Conservation (phyloP, 805 yeast species). For the Suhomyces vadensis region DNA sequence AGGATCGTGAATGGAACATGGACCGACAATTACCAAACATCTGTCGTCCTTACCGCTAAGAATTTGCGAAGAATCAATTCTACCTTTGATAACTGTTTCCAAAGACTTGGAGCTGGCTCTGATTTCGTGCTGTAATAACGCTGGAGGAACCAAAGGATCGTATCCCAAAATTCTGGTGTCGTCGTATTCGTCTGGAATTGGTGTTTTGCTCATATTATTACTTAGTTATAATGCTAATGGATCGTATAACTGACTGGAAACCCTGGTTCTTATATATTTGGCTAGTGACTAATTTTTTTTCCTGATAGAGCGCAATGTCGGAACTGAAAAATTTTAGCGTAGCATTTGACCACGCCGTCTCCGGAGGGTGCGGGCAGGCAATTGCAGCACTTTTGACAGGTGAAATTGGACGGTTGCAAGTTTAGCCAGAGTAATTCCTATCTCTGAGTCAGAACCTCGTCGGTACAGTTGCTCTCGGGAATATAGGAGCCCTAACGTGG, state of each 20-base stretch:
- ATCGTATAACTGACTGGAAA: not conserved
- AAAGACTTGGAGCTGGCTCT: conserved; percentile 60
- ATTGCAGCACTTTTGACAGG: too few relatives aligned
- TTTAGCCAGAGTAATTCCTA: too few relatives aligned
- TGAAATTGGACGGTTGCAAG: too few relatives aligned
- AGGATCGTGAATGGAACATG: conserved; percentile 95
- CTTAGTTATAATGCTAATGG: not conserved
- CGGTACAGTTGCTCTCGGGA: too few relatives aligned
- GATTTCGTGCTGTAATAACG: conserved; percentile 80
- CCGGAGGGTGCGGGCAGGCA: too few relatives aligned
- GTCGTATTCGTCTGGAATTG: conserved; percentile 61
- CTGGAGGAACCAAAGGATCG: conserved; percentile 94
- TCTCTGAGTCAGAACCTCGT: too few relatives aligned
- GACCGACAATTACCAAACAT: conserved; percentile 86
- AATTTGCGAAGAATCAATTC: conserved; percentile 75
- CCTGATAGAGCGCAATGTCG: not conserved
- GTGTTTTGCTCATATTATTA: conserved; percentile 9
- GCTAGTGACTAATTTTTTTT: not conserved
- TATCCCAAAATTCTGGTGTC: conserved; percentile 84
- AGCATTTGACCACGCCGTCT: too few relatives aligned
- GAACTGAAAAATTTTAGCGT: conserved; percentile 3
- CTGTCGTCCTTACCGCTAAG: conserved; percentile 79
- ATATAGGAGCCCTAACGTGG: too few relatives aligned
- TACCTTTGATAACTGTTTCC: conserved; percentile 70
- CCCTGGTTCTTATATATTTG: not conserved